phyloP scores from a whole-genome alignment of 768 basidiomycete genomes.

The Steccherinum ochraceum region DNA sequence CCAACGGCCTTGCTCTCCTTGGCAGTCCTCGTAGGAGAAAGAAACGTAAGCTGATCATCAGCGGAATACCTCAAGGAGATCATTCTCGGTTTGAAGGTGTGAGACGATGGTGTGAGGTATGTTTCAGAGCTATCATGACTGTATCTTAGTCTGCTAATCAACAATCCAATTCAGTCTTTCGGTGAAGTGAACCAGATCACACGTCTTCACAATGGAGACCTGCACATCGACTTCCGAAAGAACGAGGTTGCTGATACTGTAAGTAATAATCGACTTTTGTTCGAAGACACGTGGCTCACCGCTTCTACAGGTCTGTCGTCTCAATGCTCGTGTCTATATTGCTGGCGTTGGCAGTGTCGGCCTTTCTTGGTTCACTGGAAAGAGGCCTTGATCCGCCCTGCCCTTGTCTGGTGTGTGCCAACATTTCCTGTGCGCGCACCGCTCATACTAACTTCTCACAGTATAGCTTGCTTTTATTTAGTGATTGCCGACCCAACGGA shows the following conservation, averaged over 20 bases:
- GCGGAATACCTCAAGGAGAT: conserved; percentile 60
- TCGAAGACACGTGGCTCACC: neutral
- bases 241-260: conserved; percentile 80
- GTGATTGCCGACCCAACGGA: too few relatives aligned
- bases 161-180: conserved; percentile 43
- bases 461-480: neutral
- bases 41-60: conserved; percentile 51
- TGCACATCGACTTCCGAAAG: conserved; percentile 70
- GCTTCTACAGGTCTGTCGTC: conserved; percentile 26
- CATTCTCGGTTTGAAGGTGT: conserved; percentile 58
- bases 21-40: conserved; percentile 41
- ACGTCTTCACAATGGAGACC: conserved; percentile 69
- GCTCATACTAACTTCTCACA: neutral
- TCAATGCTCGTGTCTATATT: conserved; percentile 71
- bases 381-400: conserved; percentile 26
- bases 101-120: conserved; percentile 72
- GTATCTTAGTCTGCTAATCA: conserved; percentile 3
- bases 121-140: conserved; percentile 53
- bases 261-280: conserved; percentile 24
- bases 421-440: too few relatives aligned
- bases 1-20: conserved; percentile 17
- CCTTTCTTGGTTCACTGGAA: conserved; percentile 67
- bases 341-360: conserved; percentile 72
- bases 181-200: conserved; percentile 70
- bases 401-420: neutral